Conservation (phyloP, 148 eudicot species). For the Tetragonia tetragonoides region DNA sequence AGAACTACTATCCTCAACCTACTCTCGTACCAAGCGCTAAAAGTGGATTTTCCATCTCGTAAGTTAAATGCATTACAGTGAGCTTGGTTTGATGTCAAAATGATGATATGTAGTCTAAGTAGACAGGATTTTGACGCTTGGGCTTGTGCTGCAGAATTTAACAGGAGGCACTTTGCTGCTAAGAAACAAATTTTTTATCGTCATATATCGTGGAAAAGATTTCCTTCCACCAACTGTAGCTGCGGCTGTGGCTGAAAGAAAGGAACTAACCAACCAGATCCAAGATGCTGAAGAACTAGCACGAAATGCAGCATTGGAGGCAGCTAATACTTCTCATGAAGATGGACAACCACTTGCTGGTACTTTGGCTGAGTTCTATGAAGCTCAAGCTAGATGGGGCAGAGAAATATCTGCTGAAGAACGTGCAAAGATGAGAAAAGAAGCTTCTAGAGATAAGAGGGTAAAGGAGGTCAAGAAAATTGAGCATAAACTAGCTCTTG, state of each 20-base stretch:
- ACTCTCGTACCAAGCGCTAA: not conserved
- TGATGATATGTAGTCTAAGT: not conserved
- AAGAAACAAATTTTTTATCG: conserved; percentile 86
- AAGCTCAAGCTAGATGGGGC: conserved; percentile 94
- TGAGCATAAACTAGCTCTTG: conserved; percentile 74
- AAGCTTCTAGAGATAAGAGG: conserved; percentile 59
- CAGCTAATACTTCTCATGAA: conserved; percentile 31
- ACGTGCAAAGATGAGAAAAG: conserved; percentile 63
- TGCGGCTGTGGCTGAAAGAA: conserved; percentile 78
- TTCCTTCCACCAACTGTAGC: conserved; percentile 84
- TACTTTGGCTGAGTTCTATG: conserved; percentile 93
- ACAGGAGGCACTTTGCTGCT: conserved; percentile 91
- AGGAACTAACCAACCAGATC: conserved; percentile 78
- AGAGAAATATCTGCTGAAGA: conserved; percentile 72
- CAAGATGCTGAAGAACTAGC: conserved; percentile 82
- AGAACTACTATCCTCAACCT: not conserved
- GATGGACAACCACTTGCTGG: conserved; percentile 64
- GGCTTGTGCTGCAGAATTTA: conserved; percentile 51
- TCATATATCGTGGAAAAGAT: conserved; percentile 93
- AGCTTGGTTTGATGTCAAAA: not conserved
- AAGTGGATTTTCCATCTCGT: not conserved
- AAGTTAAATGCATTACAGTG: not conserved
- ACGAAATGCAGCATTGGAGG: conserved; percentile 45
- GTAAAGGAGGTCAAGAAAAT: conserved; percentile 61
- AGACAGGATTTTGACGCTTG: conserved; percentile 13